Conservation (phyloP, 345 rosid species). For the Populus davidiana region DNA sequence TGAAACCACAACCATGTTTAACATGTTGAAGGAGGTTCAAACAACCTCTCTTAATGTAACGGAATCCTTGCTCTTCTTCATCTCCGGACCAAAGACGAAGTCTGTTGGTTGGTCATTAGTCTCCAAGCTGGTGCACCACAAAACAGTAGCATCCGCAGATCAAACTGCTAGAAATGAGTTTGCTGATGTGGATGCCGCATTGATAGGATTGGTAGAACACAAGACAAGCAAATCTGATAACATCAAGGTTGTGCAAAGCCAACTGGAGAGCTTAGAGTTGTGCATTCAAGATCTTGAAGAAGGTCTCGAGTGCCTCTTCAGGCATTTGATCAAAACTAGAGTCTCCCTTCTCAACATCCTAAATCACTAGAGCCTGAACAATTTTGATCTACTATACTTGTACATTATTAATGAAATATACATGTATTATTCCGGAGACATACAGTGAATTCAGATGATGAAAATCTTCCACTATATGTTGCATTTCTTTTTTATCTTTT, state of each 20-base stretch:
- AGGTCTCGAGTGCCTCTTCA: neutral
- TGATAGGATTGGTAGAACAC: neutral
- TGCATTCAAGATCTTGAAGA: neutral
- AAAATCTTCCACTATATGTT: too few species aligned
- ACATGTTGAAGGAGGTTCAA: conserved; percentile 34
- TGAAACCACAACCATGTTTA: conserved; percentile 4
- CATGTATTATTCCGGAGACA: too few species aligned
- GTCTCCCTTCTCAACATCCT: too few species aligned
- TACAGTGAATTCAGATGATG: too few species aligned
- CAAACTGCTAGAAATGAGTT: neutral
- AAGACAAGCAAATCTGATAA: neutral
- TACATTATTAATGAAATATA: too few species aligned
- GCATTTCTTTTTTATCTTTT: too few species aligned
- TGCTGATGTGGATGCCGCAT: neutral
- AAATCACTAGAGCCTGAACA: too few species aligned
- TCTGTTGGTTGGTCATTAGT: neutral
- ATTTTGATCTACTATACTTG: too few species aligned
- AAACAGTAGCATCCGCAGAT: neutral
- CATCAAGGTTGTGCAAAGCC: neutral
- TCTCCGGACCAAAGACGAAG: neutral
- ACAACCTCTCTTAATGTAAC: conserved; percentile 24
- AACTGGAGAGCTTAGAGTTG: neutral
- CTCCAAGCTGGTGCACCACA: neutral
- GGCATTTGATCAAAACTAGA: too few species aligned
- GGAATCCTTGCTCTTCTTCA: conserved; percentile 28